phyloP scores from a whole-genome alignment of 1,139 yeast genomes.

The Waltiozyma sp. region DNA sequence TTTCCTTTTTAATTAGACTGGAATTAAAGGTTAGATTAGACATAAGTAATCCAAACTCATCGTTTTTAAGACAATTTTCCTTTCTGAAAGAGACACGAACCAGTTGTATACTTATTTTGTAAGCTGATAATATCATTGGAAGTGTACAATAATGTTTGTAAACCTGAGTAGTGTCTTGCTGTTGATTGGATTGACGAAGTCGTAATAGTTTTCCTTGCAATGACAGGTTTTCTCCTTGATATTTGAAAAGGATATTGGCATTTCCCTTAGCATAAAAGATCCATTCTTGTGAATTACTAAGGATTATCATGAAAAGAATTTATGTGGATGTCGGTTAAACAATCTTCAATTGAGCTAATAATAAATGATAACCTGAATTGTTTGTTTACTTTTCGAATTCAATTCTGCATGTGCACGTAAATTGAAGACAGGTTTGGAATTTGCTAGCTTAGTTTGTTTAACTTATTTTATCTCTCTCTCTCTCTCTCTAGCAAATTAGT shows the following conservation, averaged over 20 bases:
- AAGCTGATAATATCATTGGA: neutral
- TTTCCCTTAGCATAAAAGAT: constrained; percentile 12
- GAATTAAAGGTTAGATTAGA: constrained; percentile 7
- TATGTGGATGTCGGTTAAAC: no score
- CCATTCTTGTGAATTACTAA: constrained; percentile 9
- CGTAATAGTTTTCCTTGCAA: constrained; percentile 9
- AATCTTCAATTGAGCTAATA: no score
- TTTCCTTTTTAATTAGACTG: constrained; percentile 2
- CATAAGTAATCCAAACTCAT: constrained; percentile 15
- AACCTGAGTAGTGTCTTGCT: constrained; percentile 7
- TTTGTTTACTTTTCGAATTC: no score
- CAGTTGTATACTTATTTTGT: constrained; percentile 3
- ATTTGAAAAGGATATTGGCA: constrained; percentile 13
- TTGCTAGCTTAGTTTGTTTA: no score
- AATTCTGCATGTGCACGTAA: no score
- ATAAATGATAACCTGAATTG: no score
- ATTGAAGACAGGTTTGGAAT: no score
- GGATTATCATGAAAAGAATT: neutral
- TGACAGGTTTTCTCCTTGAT: constrained; percentile 6
- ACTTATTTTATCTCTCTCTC: no score
- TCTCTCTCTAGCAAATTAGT: no score
- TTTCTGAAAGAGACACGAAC: constrained; percentile 7
- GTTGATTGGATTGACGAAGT: constrained; percentile 9
- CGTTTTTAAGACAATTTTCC: constrained; percentile 6
- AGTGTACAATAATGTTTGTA: constrained; percentile 1